These are phyloP conservation scores for Phlegmacium glaucopus DNA, from an alignment of 768 basidiomycete species.

Conservation along the genomic window DNA sequence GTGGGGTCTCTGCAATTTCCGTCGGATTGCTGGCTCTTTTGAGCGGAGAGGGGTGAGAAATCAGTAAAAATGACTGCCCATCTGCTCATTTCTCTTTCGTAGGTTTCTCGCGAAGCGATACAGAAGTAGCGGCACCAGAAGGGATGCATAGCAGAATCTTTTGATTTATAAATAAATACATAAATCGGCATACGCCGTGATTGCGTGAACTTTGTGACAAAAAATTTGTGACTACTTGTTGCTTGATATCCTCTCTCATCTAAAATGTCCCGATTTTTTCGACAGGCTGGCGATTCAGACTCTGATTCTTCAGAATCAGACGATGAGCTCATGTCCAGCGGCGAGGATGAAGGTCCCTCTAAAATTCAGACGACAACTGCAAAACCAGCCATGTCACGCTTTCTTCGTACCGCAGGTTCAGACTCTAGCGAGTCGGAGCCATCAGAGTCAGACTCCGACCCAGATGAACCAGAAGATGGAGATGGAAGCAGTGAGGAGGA, in stretches of 20 bases:
- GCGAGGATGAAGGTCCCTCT: conserved; percentile 59
- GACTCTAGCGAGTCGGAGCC: conserved; percentile 56
- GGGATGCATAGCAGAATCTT: not conserved
- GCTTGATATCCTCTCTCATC: conserved; percentile 6
- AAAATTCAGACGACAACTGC: conserved; percentile 49
- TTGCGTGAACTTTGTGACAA: conserved; percentile 13
- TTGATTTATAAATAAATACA: conserved; percentile 11
- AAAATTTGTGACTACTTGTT: not conserved
- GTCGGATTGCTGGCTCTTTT: conserved; percentile 59
- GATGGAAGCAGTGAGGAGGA: conserved; percentile 65
- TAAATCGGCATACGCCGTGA: conserved; percentile 8
- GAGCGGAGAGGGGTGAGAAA: conserved; percentile 63
- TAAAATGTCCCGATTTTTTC: conserved; percentile 86
- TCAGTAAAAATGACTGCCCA: not conserved
- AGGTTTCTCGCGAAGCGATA: conserved; percentile 11
- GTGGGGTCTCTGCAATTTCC: conserved; percentile 52
- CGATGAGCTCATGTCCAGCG: conserved; percentile 76
- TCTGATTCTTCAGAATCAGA: conserved; percentile 70
- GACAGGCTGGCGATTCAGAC: conserved; percentile 80
- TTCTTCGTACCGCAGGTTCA: not conserved
- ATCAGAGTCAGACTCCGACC: conserved; percentile 53
- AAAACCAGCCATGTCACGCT: conserved; percentile 37
- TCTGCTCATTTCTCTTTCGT: not conserved
- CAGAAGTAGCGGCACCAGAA: not conserved
- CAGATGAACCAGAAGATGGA: conserved; percentile 27